Evolutionary conservation across 208 protist genomes (phyloP).

Genomic region (Naegleria gruberi): DNA sequence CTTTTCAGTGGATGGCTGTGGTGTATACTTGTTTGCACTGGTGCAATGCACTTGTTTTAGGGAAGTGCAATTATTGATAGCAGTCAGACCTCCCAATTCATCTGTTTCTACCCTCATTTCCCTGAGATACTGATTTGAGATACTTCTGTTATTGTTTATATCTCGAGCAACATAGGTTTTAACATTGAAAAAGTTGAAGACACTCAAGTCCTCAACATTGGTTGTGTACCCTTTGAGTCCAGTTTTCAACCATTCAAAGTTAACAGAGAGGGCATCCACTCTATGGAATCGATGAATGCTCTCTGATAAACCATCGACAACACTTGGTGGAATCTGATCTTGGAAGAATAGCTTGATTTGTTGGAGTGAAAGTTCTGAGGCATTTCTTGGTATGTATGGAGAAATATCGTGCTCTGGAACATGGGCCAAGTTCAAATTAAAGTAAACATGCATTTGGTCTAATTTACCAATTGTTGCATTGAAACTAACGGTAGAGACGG

Average conservation of each 20-base stretch:
- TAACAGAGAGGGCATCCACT: not conserved
- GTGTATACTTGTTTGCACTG: not conserved
- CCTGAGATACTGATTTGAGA: not conserved
- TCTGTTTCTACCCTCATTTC: not conserved
- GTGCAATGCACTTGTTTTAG: not conserved
- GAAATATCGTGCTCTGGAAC: not conserved
- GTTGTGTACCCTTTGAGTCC: not conserved
- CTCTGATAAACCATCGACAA: not conserved
- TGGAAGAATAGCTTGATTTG: not conserved
- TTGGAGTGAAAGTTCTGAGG: not conserved
- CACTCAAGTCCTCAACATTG: not conserved
- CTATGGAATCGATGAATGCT: not conserved
- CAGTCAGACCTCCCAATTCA: not conserved
- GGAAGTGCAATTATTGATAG: not conserved
- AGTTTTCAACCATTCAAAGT: not conserved
- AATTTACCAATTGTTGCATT: not conserved
- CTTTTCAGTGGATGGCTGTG: not conserved
- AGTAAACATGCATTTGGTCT: not conserved
- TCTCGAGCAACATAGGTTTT: not conserved
- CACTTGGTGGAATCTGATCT: not conserved
- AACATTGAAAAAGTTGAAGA: not conserved
- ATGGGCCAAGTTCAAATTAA: not conserved
- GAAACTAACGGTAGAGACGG: not conserved
- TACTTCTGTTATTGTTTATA: not conserved
- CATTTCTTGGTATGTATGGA: not conserved